These are phyloP conservation scores for Penicillium coprophilum DNA, from an alignment of 495 filamentous ascomycete genomes.

Conservation along the genomic window DNA sequence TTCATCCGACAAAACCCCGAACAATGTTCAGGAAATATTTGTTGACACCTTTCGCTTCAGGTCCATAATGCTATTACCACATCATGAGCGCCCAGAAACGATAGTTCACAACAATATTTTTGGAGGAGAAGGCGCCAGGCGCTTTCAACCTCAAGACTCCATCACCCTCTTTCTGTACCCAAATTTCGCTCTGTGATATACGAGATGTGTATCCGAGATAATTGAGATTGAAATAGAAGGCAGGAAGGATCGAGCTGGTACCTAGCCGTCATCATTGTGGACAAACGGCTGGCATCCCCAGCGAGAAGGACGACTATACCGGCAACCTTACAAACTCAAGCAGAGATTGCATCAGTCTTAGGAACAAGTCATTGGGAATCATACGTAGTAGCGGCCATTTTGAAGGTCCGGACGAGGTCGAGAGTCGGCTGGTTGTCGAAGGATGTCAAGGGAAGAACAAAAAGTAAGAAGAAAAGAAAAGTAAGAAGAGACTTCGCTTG, in stretches of 20 bases:
- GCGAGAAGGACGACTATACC: slow-evolving; percentile 79
- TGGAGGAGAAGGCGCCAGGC: slow-evolving; percentile 66
- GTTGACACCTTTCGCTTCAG: slow-evolving; percentile 43
- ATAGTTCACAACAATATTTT: slow-evolving; percentile 70
- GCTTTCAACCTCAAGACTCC: slow-evolving; percentile 82
- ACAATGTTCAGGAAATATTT: slow-evolving; percentile 60
- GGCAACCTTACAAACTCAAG: slow-evolving; percentile 53
- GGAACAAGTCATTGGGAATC: slow-evolving; percentile 43
- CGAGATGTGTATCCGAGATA: slow-evolving; percentile 31
- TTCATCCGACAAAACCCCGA: slow-evolving; percentile 83
- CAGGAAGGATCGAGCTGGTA: slow-evolving; percentile 82
- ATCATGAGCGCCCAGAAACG: slow-evolving; percentile 25
- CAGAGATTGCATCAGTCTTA: slow-evolving; percentile 41
- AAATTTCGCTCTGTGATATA: slow-evolving; percentile 36
- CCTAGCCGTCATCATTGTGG: slow-evolving; percentile 39
- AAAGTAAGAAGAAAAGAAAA: slow-evolving; percentile 31
- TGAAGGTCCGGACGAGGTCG: slow-evolving; percentile 44
- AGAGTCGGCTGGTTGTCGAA: slow-evolving; percentile 44
- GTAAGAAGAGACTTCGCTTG: slow-evolving; percentile 35
- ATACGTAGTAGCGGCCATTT: slow-evolving; percentile 64
- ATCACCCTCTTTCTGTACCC: slow-evolving; percentile 52
- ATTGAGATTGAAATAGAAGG: slow-evolving; percentile 47
- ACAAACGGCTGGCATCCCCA: slow-evolving; percentile 53
- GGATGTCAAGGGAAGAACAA: slow-evolving; percentile 34
- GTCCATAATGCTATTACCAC: slow-evolving; percentile 23